Conservation (phyloP, 805 yeast genomes). For the Sugiyamaella qingdaonensis region DNA sequence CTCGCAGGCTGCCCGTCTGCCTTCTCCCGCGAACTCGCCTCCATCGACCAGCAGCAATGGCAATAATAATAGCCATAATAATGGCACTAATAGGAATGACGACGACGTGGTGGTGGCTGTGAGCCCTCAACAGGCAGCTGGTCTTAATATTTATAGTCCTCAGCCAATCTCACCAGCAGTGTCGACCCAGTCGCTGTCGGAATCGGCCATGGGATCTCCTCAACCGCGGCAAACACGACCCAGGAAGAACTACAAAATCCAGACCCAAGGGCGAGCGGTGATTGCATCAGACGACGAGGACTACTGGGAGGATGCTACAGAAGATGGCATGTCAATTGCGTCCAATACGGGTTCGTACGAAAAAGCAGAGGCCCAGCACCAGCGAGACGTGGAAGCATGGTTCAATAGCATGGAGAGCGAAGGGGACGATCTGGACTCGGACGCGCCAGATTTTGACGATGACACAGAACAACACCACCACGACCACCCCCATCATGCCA, state of each 20-base stretch:
- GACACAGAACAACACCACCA: neutral
- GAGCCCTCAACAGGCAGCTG: neutral
- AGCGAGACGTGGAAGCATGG: conserved; percentile 35
- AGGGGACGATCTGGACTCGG: conserved; percentile 25
- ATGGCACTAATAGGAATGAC: neutral
- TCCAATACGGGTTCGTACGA: conserved; percentile 11
- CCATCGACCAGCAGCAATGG: neutral
- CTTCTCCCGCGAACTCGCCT: neutral
- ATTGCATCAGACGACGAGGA: conserved; percentile 20
- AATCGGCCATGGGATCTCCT: neutral
- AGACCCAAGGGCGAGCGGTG: neutral
- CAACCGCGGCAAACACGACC: neutral
- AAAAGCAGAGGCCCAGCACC: conserved; percentile 25
- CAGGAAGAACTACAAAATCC: conserved; percentile 10
- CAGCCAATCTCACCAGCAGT: neutral
- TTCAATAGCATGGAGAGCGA: conserved; percentile 23
- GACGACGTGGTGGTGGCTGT: neutral
- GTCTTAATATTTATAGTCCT: conserved; percentile 1
- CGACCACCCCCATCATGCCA: neutral
- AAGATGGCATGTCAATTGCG: conserved; percentile 9
- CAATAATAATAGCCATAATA: neutral
- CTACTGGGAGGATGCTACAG: conserved; percentile 15
- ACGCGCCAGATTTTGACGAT: conserved; percentile 8
- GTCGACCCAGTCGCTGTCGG: neutral
- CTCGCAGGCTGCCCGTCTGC: neutral